phyloP scores from a whole-genome alignment of 257 asterid genomes.

The Prunella vulgaris region DNA sequence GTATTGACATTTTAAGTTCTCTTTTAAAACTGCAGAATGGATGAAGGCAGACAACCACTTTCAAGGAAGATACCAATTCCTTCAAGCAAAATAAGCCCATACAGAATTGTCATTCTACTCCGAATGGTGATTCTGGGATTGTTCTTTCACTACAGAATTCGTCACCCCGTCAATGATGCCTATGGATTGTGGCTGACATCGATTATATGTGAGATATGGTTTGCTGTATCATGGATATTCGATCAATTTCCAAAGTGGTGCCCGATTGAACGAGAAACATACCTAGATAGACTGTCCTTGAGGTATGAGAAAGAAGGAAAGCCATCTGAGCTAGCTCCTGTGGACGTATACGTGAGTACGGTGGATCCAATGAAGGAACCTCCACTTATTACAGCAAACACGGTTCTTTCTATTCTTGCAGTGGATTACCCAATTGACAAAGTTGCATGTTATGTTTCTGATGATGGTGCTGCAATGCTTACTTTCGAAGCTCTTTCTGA shows the following conservation, averaged over 20 bases:
- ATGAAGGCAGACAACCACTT: slow-evolving; percentile 90
- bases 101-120: slow-evolving; percentile 63
- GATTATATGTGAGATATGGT: slow-evolving; percentile 85
- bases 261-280: slow-evolving; percentile 73
- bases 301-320: slow-evolving; percentile 77
- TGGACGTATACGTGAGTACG: slow-evolving; percentile 73
- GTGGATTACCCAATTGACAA: slow-evolving; percentile 86
- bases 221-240: slow-evolving; percentile 81
- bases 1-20: neutral
- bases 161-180: slow-evolving; percentile 71
- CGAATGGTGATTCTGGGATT: slow-evolving; percentile 59
- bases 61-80: slow-evolving; percentile 76
- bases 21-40: slow-evolving; percentile 47
- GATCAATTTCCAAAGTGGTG: slow-evolving; percentile 86
- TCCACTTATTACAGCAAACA: slow-evolving; percentile 86
- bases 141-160: slow-evolving; percentile 73
- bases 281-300: slow-evolving; percentile 68
- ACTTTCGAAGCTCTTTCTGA: slow-evolving; percentile 90
- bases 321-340: slow-evolving; percentile 51
- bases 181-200: slow-evolving; percentile 79
- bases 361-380: slow-evolving; percentile 92
- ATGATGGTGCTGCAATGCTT: slow-evolving; percentile 93
- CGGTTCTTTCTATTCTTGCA: slow-evolving; percentile 84
- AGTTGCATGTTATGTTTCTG: slow-evolving; percentile 86
- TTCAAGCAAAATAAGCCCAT: slow-evolving; percentile 80